These are phyloP conservation scores for Naganishia onofrii DNA, from an alignment of 768 basidiomycete species.

Conservation along the genomic window DNA sequence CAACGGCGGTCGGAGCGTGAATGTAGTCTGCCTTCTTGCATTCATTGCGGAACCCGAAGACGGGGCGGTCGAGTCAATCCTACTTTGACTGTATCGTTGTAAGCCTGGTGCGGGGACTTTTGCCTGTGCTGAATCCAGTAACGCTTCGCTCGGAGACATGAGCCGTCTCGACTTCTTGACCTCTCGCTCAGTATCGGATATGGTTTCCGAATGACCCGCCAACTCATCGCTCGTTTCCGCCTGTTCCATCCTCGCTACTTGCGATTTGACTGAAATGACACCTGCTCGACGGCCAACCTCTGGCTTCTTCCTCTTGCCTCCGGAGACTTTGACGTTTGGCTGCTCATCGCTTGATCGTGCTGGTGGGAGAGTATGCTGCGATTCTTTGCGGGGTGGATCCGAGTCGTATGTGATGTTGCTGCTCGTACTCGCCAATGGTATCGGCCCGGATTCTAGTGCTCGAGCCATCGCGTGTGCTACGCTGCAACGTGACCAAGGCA, in stretches of 20 bases:
- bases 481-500: neutral
- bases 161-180: conserved; percentile 8
- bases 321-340: conserved; percentile 14
- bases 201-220: neutral
- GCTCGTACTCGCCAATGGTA: conserved; percentile 2
- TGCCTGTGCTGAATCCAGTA: conserved; percentile 18
- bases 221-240: neutral
- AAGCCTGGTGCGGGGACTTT: conserved; percentile 4
- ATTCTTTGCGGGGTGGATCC: conserved; percentile 7
- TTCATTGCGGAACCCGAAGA: neutral
- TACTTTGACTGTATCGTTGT: neutral
- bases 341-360: neutral
- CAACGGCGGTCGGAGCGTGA: conserved; percentile 3
- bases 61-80: neutral
- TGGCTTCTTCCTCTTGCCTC: conserved; percentile 15
- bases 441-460: neutral
- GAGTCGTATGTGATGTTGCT: conserved; percentile 2
- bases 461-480: conserved; percentile 20
- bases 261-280: neutral
- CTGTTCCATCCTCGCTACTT: neutral
- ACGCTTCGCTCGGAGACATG: conserved; percentile 11
- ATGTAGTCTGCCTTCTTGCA: conserved; percentile 19
- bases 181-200: conserved; percentile 1
- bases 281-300: neutral
- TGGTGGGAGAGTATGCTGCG: neutral